Conservation (phyloP, 805 yeast species). For the Diddensiella caesifluorescens region DNA sequence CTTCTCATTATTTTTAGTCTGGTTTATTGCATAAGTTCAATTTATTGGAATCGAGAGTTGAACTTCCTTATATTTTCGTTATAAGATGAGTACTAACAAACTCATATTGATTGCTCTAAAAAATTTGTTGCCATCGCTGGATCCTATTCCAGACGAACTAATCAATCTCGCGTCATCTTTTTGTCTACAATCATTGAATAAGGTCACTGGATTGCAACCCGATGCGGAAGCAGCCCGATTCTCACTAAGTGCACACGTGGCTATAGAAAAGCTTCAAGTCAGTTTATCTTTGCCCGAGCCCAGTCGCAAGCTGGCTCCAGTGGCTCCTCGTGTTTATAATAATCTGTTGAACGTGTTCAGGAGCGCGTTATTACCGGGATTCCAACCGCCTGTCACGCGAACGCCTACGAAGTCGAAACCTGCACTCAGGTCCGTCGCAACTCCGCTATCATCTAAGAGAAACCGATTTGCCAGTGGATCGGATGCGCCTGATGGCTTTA, state of each 20-base stretch:
- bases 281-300: conserved; percentile 16
- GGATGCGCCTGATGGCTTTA: conserved; percentile 5
- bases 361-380: conserved; percentile 9
- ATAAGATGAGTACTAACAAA: no score
- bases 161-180: conserved; percentile 7
- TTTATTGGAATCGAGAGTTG: no score
- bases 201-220: conserved; percentile 18
- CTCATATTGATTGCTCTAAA: conserved; percentile 8
- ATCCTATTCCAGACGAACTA: conserved; percentile 12
- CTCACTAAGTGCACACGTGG: conserved; percentile 23
- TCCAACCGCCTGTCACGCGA: not conserved
- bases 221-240: conserved; percentile 24
- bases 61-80: no score
- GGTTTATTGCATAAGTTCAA: conserved; percentile 6
- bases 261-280: conserved; percentile 19
- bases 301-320: conserved; percentile 17
- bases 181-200: conserved; percentile 15
- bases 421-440: no score
- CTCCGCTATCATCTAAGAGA: conserved; percentile 4
- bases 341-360: conserved; percentile 20
- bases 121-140: conserved; percentile 9
- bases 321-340: conserved; percentile 21
- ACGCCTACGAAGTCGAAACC: not conserved
- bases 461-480: conserved; percentile 3
- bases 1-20: no score